phyloP scores from a whole-genome alignment of 164 flowering plant species.

The Vitis vinifera region ASM3070453v1 NC_081811.1:852001-852500 shows the following conservation, averaged over 20 bases:
- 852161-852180: slow-evolving; percentile 64
- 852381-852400: slow-evolving; percentile 51
- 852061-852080: slow-evolving; percentile 49
- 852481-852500: slow-evolving; percentile 52
- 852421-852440: slow-evolving; percentile 39
- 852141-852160: slow-evolving; percentile 73
- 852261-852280: slow-evolving; percentile 80
- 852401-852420: slow-evolving; percentile 63
- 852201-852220: slow-evolving; percentile 60
- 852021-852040: slow-evolving; percentile 53
- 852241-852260: slow-evolving; percentile 53
- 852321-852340: slow-evolving; percentile 43
- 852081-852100: slow-evolving; percentile 44
- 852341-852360: slow-evolving; percentile 72
- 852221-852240: slow-evolving; percentile 53
- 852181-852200: slow-evolving; percentile 32
- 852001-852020: slow-evolving; percentile 49
- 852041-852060: slow-evolving; percentile 82
- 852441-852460: slow-evolving; percentile 64
- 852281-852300: slow-evolving; percentile 43
- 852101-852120: slow-evolving; percentile 80
- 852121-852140: slow-evolving; percentile 26
- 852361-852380: slow-evolving; percentile 63
- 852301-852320: slow-evolving; percentile 52
- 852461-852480: slow-evolving; percentile 54